Base-by-base conservation (phyloP, 139 green algal genomes). In the Chlorella sp. region DNA sequence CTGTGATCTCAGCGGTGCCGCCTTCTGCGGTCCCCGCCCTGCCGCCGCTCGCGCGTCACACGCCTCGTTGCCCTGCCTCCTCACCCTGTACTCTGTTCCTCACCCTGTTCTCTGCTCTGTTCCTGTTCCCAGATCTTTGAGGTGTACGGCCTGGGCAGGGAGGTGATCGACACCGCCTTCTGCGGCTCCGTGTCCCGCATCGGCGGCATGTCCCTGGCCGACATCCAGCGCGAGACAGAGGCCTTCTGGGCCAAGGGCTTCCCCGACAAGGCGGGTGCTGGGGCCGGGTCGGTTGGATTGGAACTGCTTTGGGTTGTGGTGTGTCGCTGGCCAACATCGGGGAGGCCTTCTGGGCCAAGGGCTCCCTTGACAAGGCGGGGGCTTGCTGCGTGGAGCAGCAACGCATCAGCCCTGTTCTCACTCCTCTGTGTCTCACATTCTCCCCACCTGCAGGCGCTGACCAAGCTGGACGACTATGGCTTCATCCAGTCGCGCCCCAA, bases 401-500 rank as follows among this genome's bases (percentile, higher is more conserved):
- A 58, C 40, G 51, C 69, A 26, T 9, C 36, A 11, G 36, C 17
- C 20, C 69, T 8, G 6, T 16, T 8, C 73, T 40, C 73, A 2
- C 73, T 13, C 43, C 43, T 30, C 58, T 26, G 22, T 68, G 22
- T 17, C 26, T 38, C 40, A 16, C 30, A 22, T 9, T 17, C 32
- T 41, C 43, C 26, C 69, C 69, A 44, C 38, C 28, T 13, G 26
- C 62, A 84, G 79, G 67, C 76, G 32, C 92, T 96, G 74, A 97
- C 92, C 82, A 99, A 99, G 95, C 93, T 99, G 84, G 95, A 98
- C 88, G 97, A 99, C 91, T 98, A 96, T 77, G 97, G 97, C 72
- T 99, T 98, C 92, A 98, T 99, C 88, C 93, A 98, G 90, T 92
- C 87, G 43, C 84, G 93, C 38, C 87, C 94, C 58, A 94, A 94